These are phyloP conservation scores for Basidiobolus meristosporus DNA, from an alignment of 371 early-diverging fungal genomes.

Conservation along the genomic window DNA sequence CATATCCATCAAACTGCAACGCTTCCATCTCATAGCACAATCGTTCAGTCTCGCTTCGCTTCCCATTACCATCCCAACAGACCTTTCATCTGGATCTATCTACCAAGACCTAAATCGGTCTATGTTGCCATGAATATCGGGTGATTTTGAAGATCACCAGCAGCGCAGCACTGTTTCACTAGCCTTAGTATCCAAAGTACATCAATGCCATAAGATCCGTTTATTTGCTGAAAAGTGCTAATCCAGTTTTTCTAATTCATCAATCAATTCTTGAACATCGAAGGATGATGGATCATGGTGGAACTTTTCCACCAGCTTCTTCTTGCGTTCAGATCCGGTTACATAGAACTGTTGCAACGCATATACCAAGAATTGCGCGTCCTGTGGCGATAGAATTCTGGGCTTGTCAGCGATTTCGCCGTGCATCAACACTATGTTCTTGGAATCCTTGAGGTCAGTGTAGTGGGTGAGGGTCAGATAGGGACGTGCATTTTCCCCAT, in stretches of 20 bases:
- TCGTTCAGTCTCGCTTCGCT: no score
- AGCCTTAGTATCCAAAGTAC: no score
- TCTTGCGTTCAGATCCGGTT: constrained; percentile 44
- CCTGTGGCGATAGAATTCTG: constrained; percentile 30
- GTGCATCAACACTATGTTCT: constrained; percentile 78
- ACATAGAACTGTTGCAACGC: constrained; percentile 79
- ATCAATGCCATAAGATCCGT: no score
- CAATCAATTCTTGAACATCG: constrained; percentile 53
- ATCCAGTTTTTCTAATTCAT: constrained; percentile 3
- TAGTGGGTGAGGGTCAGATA: constrained; percentile 74
- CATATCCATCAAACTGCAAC: no score
- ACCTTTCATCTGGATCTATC: no score
- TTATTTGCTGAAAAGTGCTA: no score
- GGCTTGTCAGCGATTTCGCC: constrained; percentile 41
- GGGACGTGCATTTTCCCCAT: constrained; percentile 57
- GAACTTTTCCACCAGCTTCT: constrained; percentile 52
- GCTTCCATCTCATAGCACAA: no score
- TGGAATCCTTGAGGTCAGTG: constrained; percentile 56
- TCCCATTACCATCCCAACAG: no score
- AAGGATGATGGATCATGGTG: constrained; percentile 53
- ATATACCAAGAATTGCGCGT: constrained; percentile 68
- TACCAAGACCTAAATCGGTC: no score
- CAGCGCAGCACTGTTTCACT: no score
- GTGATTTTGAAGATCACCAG: no score
- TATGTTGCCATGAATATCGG: no score